phyloP scores from a whole-genome alignment of 2,329 filamentous ascomycete genomes.

The Stagonosporopsis cucurbitacearum region DNA sequence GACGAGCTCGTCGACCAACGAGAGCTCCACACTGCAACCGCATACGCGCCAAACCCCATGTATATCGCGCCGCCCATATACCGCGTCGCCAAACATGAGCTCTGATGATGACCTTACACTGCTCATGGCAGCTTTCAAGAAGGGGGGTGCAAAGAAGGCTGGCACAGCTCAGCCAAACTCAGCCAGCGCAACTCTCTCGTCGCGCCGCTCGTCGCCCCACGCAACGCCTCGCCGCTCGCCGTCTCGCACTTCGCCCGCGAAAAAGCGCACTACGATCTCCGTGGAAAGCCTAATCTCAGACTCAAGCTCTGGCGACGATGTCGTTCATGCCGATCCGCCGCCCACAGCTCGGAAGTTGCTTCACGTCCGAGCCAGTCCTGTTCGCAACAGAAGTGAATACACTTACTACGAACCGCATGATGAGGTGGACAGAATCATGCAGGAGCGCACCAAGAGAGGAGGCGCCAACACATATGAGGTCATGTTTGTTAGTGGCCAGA shows the following conservation, averaged over 20 bases:
- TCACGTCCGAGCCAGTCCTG: slow-evolving; percentile 36
- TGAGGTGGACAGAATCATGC: slow-evolving; percentile 50
- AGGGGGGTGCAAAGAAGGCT: background rate
- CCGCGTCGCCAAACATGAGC: too few species aligned
- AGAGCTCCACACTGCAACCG: background rate
- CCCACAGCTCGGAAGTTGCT: slow-evolving; percentile 23
- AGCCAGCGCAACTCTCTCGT: background rate
- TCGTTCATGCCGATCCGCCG: background rate
- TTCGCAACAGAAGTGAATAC: slow-evolving; percentile 42
- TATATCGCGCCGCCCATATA: background rate
- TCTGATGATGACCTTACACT: slow-evolving; percentile 32
- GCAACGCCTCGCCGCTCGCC: background rate
- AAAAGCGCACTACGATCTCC: slow-evolving; percentile 21
- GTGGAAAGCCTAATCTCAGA: slow-evolving; percentile 24
- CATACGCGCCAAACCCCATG: background rate
- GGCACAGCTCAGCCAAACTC: slow-evolving; percentile 4
- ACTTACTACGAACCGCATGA: slow-evolving; percentile 40
- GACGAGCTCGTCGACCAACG: background rate
- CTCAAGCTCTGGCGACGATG: slow-evolving; percentile 20
- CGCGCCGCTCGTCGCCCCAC: background rate
- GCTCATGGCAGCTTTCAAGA: slow-evolving; percentile 41
- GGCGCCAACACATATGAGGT: slow-evolving; percentile 51
- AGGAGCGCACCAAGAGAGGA: slow-evolving; percentile 43
- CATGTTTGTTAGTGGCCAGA: slow-evolving; percentile 49
- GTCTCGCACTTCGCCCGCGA: background rate